Base-by-base conservation (phyloP, 805 yeast species). In the Ogataea paradorogensis region DNA sequence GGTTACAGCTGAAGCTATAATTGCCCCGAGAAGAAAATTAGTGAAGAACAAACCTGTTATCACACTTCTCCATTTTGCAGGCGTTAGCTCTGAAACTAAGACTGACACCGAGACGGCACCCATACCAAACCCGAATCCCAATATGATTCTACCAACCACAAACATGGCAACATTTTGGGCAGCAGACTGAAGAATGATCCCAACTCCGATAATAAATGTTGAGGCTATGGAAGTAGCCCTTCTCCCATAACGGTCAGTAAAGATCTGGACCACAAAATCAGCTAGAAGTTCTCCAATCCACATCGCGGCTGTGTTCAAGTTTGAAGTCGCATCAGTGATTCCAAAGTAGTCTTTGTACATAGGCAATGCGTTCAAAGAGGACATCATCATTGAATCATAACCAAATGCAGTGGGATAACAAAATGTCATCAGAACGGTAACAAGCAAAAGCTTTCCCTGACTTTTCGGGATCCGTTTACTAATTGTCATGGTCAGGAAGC, bases 191-290 rank as follows among this genome's bases (percentile, higher is more conserved):
- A 81, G 58, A 27, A 70, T 50, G 15, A 78, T 70, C 42, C 85
- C 85, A 30, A 77, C 43, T 27, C 72, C 62, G 48, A 82, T 74
- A 35, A 78, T 63, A 11, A 65, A 15, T 33, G 76, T 63, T 9
- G 85, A 85, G 13, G 63, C 33, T 16, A 73, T 50, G 27, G 80
- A 71, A 41, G 74, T 52, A 22, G 76, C 76, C 56, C 78, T 73
- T 63, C 89, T 76, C 26, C 89, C 88, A 33, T 66, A 52, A 15
- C 41, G 30, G 31, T 47, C 51, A 15, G 36, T 22, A 11, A 42
- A 11, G 9, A 28, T 20, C 24, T 29, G 38, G 7, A 40, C 38
- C 9, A 36, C 16, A 11, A 26, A 21, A 11, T 31, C 20, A 9
- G 43, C 13, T 8, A 40, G 11, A 7, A 50, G 16, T 11, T 33